A percentile compares a stretch with the other conserved stretches of the same genome.
Conservation (phyloP, 2,329 filamentous ascomycete species). For the Amesomyces nigricolor region DNA sequence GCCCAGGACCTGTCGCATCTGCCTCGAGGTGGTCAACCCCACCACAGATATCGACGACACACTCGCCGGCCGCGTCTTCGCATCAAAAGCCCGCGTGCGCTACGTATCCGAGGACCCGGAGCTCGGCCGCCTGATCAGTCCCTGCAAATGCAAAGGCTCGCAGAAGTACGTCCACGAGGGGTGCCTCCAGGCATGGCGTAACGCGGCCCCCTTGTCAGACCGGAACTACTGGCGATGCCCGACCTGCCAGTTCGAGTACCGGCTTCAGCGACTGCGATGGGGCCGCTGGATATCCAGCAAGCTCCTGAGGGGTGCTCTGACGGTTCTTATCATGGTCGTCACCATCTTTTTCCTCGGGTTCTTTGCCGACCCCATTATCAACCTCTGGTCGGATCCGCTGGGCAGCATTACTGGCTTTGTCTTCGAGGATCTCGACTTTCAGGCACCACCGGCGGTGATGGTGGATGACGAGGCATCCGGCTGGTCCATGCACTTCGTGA, state of each 20-base stretch:
- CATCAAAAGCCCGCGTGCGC: constrained; percentile 30
- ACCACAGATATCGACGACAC: constrained; percentile 38
- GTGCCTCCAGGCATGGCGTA: constrained; percentile 78
- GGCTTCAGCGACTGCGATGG: constrained; percentile 70
- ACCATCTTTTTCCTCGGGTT: constrained; percentile 83
- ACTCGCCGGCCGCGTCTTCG: constrained; percentile 32
- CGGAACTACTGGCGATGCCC: constrained; percentile 83
- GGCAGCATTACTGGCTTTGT: constrained; percentile 53
- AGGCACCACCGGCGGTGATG: constrained; percentile 27
- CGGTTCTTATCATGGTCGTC: constrained; percentile 62
- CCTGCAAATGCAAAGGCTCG: constrained; percentile 89
- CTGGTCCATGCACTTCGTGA: constrained; percentile 81
- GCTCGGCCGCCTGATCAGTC: constrained; percentile 73
- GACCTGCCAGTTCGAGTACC: constrained; percentile 80
- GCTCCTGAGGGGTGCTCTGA: constrained; percentile 63
- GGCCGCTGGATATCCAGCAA: constrained; percentile 63
- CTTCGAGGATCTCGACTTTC: constrained; percentile 37
- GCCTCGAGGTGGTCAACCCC: constrained; percentile 62
- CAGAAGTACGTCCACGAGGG: constrained; percentile 92
- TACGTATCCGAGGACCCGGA: constrained; percentile 72
- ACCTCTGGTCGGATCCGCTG: constrained; percentile 75
- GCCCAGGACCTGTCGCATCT: constrained; percentile 80
- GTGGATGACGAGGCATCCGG: constrained; percentile 48
- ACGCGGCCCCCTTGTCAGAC: constrained; percentile 57
- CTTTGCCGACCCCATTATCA: constrained; percentile 85